A percentile compares a stretch with the other conserved stretches of the same genome.
These are phyloP conservation scores for Strobilomyces echinocephalus DNA, from an alignment of 768 basidiomycete genomes.

Conservation along the genomic window DNA sequence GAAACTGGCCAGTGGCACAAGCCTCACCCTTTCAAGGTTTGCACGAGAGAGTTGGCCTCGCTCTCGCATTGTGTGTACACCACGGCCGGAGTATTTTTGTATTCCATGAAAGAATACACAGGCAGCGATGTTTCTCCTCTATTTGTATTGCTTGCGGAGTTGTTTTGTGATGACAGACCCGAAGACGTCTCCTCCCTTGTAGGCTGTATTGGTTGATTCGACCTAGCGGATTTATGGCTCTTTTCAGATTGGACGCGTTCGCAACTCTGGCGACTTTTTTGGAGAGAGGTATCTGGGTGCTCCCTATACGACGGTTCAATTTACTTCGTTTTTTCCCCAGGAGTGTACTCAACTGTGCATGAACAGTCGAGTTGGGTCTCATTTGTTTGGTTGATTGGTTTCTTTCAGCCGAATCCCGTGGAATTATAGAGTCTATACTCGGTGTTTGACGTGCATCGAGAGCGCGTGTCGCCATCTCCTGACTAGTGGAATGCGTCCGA, in stretches of 20 bases:
- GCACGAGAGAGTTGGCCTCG: constrained; percentile 39
- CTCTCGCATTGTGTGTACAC: constrained; percentile 39
- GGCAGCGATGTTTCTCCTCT: constrained; percentile 20
- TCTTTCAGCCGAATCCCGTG: not conserved
- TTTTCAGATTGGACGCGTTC: not conserved
- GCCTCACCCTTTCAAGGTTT: constrained; percentile 34
- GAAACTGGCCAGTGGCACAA: not conserved
- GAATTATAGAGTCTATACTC: not conserved
- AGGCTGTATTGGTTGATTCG: not conserved
- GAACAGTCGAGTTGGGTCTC: not conserved
- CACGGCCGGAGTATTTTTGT: constrained; percentile 26
- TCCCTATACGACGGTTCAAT: constrained; percentile 7
- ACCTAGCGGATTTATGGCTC: not conserved
- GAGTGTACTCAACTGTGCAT: constrained; percentile 12
- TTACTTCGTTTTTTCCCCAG: not conserved
- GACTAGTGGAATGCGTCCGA: not conserved
- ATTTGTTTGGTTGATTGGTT: not conserved
- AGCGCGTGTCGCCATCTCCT: not conserved
- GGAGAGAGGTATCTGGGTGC: not conserved
- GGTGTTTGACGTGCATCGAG: not conserved
- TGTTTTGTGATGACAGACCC: constrained; percentile 4
- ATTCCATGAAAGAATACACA: constrained; percentile 37
- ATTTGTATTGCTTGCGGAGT: not conserved
- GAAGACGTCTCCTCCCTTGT: constrained; percentile 1
- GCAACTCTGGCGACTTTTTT: not conserved